Percentiles rank a stretch among this genome's conserved stretches.
phyloP scores from a whole-genome alignment of 495 filamentous ascomycete species.

The Penicillium subrubescens region DNA sequence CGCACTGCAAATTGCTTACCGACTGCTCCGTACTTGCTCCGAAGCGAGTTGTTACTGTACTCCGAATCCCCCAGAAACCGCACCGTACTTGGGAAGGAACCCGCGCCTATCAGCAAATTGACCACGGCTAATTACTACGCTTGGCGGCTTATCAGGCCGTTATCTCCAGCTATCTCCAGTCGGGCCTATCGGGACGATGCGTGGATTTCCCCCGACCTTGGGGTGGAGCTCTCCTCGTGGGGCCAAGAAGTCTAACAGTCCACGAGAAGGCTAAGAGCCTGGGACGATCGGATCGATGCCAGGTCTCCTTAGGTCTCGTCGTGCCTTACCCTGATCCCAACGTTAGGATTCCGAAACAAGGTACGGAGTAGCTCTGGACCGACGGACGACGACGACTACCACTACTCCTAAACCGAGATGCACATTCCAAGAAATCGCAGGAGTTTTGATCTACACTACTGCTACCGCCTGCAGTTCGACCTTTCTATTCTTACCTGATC shows the following conservation, averaged over 20 bases:
- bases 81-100: neutral
- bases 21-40: neutral
- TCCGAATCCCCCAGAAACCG: neutral
- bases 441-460: neutral
- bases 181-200: constrained; percentile 3
- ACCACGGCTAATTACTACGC: constrained; percentile 38
- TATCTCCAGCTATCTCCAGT: constrained; percentile 14
- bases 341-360: neutral
- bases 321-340: neutral
- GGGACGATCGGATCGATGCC: neutral
- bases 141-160: constrained; percentile 29
- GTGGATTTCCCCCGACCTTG: constrained; percentile 2
- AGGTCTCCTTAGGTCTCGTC: neutral
- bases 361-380: neutral
- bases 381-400: neutral
- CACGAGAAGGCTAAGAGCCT: neutral
- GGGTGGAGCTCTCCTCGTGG: constrained; percentile 4
- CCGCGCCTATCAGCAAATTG: constrained; percentile 21
- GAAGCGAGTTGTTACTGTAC: neutral
- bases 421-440: neutral
- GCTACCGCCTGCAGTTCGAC: neutral
- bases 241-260: neutral
- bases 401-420: neutral
- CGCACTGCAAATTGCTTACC: neutral
- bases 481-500: constrained; percentile 1